A percentile compares a stretch with the other conserved stretches of the same genome.
Evolutionary conservation across 2,329 filamentous ascomycete genomes (phyloP).

Genomic region (Colletotrichum navitas): DNA sequence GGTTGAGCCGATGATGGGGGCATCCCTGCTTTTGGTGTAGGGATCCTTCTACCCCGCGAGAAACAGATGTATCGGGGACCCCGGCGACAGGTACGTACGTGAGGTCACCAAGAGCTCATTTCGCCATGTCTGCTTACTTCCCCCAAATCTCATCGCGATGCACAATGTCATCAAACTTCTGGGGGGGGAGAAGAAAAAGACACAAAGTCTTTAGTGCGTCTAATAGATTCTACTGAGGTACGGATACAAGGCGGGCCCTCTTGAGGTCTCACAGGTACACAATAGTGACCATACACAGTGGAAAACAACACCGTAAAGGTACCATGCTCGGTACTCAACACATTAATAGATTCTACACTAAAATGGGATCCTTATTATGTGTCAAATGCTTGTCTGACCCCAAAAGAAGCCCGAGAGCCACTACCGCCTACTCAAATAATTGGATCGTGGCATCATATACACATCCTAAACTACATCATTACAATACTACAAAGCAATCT

Average conservation of each 20-base stretch:
- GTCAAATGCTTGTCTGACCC: background rate
- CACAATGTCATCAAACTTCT: slow-evolving; percentile 8
- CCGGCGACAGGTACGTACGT: slow-evolving; percentile 10
- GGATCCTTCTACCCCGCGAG: slow-evolving; percentile 29
- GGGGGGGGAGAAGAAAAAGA: background rate
- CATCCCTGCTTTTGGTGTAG: slow-evolving; percentile 15
- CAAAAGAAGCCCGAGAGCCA: background rate
- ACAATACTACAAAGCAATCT: background rate
- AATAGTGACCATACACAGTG: too few relatives aligned
- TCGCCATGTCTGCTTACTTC: background rate
- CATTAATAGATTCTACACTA: too few relatives aligned
- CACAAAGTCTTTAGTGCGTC: background rate
- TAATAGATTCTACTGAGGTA: slow-evolving; percentile 1
- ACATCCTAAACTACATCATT: background rate
- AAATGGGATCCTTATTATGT: background rate
- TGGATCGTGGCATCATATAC: slow-evolving; percentile 23
- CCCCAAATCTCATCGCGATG: slow-evolving; percentile 4
- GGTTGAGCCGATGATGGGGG: slow-evolving; percentile 21
- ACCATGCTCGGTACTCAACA: too few relatives aligned
- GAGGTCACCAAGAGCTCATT: slow-evolving; percentile 21
- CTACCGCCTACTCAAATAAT: slow-evolving; percentile 16
- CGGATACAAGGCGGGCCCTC: too few relatives aligned
- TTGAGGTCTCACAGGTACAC: too few relatives aligned
- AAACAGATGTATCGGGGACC: slow-evolving; percentile 17
- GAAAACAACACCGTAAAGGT: too few relatives aligned